phyloP scores from a whole-genome alignment of 768 basidiomycete genomes.

The Xerocomellus dryophilus region DNA sequence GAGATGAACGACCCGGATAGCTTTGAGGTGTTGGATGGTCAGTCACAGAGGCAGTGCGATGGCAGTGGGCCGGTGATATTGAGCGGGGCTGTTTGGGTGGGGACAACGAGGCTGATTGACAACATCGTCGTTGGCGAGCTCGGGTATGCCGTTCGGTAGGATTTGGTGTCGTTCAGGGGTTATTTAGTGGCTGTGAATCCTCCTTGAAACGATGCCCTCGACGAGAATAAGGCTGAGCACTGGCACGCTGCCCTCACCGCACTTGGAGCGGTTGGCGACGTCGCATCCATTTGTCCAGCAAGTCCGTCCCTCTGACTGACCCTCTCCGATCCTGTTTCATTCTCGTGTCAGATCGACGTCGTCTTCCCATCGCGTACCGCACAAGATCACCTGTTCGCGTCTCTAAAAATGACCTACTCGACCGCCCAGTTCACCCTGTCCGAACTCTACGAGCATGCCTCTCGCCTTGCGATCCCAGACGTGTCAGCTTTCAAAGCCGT shows the following conservation, averaged over 20 bases:
- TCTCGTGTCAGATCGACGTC: slow-evolving; percentile 53
- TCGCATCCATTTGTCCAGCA: slow-evolving; percentile 55
- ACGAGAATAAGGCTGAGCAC: slow-evolving; percentile 20
- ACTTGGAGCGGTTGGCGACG: slow-evolving; percentile 34
- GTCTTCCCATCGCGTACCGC: slow-evolving; percentile 48
- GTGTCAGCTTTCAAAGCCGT: slow-evolving; percentile 36
- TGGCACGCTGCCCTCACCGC: slow-evolving; percentile 25
- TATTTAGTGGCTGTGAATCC: slow-evolving; percentile 17
- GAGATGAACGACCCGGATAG: slow-evolving; percentile 81
- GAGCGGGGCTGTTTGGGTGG: slow-evolving; percentile 85
- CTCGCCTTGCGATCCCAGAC: slow-evolving; percentile 17
- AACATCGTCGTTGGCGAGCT: slow-evolving; percentile 74
- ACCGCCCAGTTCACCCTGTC: slow-evolving; percentile 44
- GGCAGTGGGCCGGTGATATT: slow-evolving; percentile 51
- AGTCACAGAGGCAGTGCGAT: slow-evolving; percentile 26
- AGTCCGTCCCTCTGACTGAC: slow-evolving; percentile 32
- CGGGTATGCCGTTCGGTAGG: slow-evolving; percentile 1
- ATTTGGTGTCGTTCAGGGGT: background rate
- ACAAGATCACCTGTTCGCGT: slow-evolving; percentile 39
- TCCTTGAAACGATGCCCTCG: slow-evolving; percentile 5
- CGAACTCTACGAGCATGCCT: slow-evolving; percentile 42
- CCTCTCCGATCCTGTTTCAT: background rate
- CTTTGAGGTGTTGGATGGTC: slow-evolving; percentile 58
- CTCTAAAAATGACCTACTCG: slow-evolving; percentile 43
- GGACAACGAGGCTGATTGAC: slow-evolving; percentile 87